Percentiles rank a stretch among this genome's conserved stretches.
phyloP scores from a whole-genome alignment of 345 rosid genomes.

The Firmiana major region DNA sequence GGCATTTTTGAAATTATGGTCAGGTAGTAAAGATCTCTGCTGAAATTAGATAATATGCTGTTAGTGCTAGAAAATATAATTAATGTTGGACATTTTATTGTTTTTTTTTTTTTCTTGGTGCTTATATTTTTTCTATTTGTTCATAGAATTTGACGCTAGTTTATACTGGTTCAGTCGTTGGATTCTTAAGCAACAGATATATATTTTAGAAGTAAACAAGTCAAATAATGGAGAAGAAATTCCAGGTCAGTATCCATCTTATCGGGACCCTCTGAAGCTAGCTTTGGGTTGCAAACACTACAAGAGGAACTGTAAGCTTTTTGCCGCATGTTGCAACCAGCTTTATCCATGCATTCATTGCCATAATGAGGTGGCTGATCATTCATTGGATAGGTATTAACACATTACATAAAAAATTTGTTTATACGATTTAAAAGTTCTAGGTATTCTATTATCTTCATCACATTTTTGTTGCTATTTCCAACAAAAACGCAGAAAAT shows the following conservation, averaged over 20 bases:
- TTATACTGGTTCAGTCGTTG: slow-evolving; percentile 62
- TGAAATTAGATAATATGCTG: not conserved
- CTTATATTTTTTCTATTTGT: not conserved
- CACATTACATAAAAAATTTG: not conserved
- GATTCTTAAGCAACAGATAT: slow-evolving; percentile 48
- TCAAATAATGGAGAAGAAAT: slow-evolving; percentile 35
- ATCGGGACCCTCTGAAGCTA: slow-evolving; percentile 36
- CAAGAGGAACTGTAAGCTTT: slow-evolving; percentile 71
- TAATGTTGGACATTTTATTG: not conserved
- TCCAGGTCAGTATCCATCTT: slow-evolving; percentile 60
- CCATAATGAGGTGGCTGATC: slow-evolving; percentile 80
- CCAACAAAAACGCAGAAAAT: slow-evolving; percentile 41
- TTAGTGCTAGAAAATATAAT: slow-evolving; percentile 6
- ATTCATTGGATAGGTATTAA: slow-evolving; percentile 61
- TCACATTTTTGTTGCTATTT: slow-evolving; percentile 4
- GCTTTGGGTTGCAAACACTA: slow-evolving; percentile 76
- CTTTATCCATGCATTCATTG: slow-evolving; percentile 72
- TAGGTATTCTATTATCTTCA: not conserved
- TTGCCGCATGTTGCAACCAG: slow-evolving; percentile 62
- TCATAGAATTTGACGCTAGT: slow-evolving; percentile 25
- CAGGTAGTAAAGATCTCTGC: not conserved
- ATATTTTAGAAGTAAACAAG: slow-evolving; percentile 24
- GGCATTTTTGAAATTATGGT: not conserved
- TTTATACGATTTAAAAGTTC: not conserved
- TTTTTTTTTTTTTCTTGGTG: not conserved